Conservation (phyloP, 148 eudicot species). For the Camellia sinensis region DNA sequence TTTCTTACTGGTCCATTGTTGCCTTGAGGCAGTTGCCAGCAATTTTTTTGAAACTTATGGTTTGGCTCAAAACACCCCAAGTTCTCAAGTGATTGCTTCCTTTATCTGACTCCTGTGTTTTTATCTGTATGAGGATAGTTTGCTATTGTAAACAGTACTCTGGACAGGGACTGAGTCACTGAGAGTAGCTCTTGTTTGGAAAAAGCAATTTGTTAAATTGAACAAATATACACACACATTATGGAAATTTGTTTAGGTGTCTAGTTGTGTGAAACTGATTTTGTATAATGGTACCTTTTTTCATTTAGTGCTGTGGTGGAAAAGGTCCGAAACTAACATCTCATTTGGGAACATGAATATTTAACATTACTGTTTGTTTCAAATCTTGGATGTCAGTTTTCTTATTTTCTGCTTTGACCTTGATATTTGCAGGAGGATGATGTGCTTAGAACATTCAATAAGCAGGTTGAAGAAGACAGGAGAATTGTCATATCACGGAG, state of each 20-base stretch:
- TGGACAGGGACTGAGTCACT: neutral
- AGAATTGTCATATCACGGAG: constrained; percentile 85
- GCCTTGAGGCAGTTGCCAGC: neutral
- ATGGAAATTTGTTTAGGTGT: neutral
- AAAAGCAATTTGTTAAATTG: neutral
- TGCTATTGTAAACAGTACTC: neutral
- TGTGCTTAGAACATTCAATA: constrained; percentile 67
- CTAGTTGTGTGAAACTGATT: neutral
- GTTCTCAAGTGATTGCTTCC: neutral
- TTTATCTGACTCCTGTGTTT: neutral
- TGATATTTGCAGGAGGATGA: constrained; percentile 77
- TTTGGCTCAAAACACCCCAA: neutral
- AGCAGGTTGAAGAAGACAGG: constrained; percentile 93
- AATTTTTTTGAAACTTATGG: neutral
- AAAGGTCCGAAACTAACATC: neutral
- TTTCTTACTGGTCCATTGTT: neutral
- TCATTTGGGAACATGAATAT: neutral
- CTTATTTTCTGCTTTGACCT: constrained; percentile 3
- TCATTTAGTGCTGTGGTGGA: neutral
- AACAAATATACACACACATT: neutral
- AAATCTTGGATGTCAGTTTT: constrained; percentile 7
- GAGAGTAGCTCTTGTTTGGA: neutral
- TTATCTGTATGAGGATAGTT: neutral
- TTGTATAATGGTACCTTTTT: neutral
- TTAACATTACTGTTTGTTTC: neutral